Conservation (phyloP, 2,329 filamentous ascomycete species). For the Neospermospora avenae region DNA sequence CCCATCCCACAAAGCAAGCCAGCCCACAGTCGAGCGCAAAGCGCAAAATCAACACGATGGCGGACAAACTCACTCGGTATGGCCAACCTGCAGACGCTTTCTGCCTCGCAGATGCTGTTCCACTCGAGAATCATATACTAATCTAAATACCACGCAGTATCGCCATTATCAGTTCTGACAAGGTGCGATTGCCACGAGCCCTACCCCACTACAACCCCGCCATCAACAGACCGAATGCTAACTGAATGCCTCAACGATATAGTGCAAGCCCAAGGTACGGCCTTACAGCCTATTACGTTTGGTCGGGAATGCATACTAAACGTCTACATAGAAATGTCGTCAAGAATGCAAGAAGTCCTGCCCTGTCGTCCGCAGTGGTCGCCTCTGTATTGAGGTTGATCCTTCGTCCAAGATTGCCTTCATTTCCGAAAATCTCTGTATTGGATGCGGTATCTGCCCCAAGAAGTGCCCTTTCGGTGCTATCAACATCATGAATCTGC, state of each 20-base stretch:
- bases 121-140: conserved; percentile 3
- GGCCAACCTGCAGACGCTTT: conserved; percentile 32
- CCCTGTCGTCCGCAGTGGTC: conserved; percentile 94
- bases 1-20: conserved; percentile 4
- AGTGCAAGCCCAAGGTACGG: conserved; percentile 83
- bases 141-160: conserved; percentile 53
- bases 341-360: conserved; percentile 99
- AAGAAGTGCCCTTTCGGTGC: conserved; percentile 99
- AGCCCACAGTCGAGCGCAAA: conserved; percentile 1
- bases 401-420: conserved; percentile 91
- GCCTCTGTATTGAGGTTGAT: conserved; percentile 93
- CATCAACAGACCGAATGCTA: conserved; percentile 33
- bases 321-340: conserved; percentile 75
- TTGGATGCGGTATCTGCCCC: conserved; percentile 98
- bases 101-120: background rate
- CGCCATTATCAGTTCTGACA: conserved; percentile 98
- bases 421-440: conserved; percentile 93
- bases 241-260: conserved; percentile 37
- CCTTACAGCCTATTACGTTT: conserved; percentile 1
- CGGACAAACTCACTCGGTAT: conserved; percentile 93
- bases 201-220: conserved; percentile 41
- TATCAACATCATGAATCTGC: conserved; percentile 99
- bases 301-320: conserved; percentile 31
- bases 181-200: conserved; percentile 55
- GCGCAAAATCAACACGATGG: conserved; percentile 52